A percentile compares a stretch with the other conserved stretches of the same genome.
phyloP scores from a whole-genome alignment of 495 filamentous ascomycete genomes.

The Margaritispora aquatica region DNA sequence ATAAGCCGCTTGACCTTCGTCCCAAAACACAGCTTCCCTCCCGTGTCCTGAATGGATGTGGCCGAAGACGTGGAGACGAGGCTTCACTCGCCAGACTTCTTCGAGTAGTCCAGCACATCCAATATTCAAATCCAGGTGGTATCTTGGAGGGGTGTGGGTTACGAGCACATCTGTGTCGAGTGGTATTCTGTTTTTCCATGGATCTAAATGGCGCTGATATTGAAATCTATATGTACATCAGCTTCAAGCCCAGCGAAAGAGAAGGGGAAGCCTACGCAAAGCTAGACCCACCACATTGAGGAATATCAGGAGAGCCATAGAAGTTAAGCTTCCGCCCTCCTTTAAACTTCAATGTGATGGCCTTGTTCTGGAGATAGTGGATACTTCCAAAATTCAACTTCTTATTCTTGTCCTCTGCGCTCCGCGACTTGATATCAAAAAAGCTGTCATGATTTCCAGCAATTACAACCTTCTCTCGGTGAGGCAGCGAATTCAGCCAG shows the following conservation, averaged over 20 bases:
- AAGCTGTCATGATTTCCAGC: slow-evolving; percentile 87
- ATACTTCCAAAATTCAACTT: slow-evolving; percentile 39
- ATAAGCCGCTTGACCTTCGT: slow-evolving; percentile 66
- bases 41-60: slow-evolving; percentile 75
- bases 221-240: slow-evolving; percentile 37
- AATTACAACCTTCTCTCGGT: slow-evolving; percentile 75
- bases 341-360: slow-evolving; percentile 38
- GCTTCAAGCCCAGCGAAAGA: not conserved
- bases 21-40: slow-evolving; percentile 66
- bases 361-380: slow-evolving; percentile 44
- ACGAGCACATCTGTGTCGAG: slow-evolving; percentile 72
- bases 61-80: slow-evolving; percentile 80
- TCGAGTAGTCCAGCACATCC: slow-evolving; percentile 71
- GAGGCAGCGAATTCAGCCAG: slow-evolving; percentile 69
- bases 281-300: slow-evolving; percentile 41
- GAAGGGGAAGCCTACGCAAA: slow-evolving; percentile 43
- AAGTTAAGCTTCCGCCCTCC: slow-evolving; percentile 46
- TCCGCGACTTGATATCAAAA: slow-evolving; percentile 53
- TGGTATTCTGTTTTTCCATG: slow-evolving; percentile 55
- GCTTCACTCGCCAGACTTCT: slow-evolving; percentile 74
- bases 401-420: slow-evolving; percentile 31
- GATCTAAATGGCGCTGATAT: slow-evolving; percentile 33
- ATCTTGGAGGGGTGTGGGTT: slow-evolving; percentile 68
- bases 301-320: slow-evolving; percentile 47
- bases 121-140: slow-evolving; percentile 68